phyloP scores from a whole-genome alignment of 2,329 filamentous ascomycete genomes.

The Curvularia sp. region DNA sequence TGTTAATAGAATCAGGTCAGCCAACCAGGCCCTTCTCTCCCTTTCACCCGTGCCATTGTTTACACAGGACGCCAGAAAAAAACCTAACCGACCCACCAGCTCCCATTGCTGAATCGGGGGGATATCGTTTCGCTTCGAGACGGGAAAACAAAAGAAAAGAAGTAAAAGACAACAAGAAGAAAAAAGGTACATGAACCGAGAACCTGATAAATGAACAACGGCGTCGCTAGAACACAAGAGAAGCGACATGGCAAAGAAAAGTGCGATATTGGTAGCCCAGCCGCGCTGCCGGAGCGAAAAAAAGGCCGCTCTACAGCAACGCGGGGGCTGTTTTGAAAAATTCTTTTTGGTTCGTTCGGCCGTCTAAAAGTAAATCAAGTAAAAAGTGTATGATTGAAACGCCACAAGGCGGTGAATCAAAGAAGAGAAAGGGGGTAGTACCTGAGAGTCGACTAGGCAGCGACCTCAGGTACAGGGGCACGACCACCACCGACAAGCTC shows the following conservation, averaged over 20 bases:
- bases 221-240: conserved; percentile 30
- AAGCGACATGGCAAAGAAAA: conserved; percentile 27
- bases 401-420: conserved; percentile 6
- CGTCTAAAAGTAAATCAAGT: conserved; percentile 23
- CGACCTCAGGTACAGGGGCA: conserved; percentile 29
- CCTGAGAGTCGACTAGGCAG: conserved; percentile 17
- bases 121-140: conserved; percentile 9
- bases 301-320: conserved; percentile 9
- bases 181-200: conserved; percentile 3
- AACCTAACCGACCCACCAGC: conserved; percentile 11
- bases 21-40: conserved; percentile 7
- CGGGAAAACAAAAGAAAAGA: not conserved
- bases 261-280: conserved; percentile 23
- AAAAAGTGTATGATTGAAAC: conserved; percentile 22
- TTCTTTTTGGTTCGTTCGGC: conserved; percentile 24
- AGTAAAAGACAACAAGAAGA: not conserved
- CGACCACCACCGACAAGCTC: conserved; percentile 71
- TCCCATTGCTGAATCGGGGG: conserved; percentile 15
- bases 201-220: conserved; percentile 25
- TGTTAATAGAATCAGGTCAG: conserved; percentile 4
- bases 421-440: conserved; percentile 15
- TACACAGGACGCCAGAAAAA: conserved; percentile 8
- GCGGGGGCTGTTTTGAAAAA: conserved; percentile 27
- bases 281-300: conserved; percentile 21
- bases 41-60: not conserved